Conservation (phyloP, 1,284 basidiomycete genomes). For the Pseudozyma flocculosa region DNA sequence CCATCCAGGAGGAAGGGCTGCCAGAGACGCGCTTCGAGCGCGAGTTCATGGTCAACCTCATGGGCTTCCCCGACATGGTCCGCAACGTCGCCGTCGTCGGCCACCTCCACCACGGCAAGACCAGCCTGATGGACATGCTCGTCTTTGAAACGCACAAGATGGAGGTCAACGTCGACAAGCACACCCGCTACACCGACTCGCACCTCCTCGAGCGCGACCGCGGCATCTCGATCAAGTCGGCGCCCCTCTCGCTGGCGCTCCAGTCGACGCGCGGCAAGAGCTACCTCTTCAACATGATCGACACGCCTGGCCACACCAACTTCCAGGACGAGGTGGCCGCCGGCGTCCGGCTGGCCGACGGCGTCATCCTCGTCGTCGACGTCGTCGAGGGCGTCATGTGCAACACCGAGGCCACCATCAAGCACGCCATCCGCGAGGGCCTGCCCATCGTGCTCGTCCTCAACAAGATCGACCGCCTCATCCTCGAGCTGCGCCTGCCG, state of each 20-base stretch:
- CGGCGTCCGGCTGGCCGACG: slow-evolving; percentile 84
- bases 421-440: slow-evolving; percentile 59
- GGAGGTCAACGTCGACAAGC: slow-evolving; percentile 59
- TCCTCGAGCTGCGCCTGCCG: slow-evolving; percentile 92
- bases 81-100: slow-evolving; percentile 66
- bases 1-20: slow-evolving; percentile 62
- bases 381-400: slow-evolving; percentile 56
- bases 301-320: slow-evolving; percentile 97
- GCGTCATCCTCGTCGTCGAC: slow-evolving; percentile 75
- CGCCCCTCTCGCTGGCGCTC: slow-evolving; percentile 90
- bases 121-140: slow-evolving; percentile 92
- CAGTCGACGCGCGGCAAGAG: slow-evolving; percentile 88
- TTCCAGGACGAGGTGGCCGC: slow-evolving; percentile 91
- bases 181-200: slow-evolving; percentile 88
- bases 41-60: slow-evolving; percentile 89
- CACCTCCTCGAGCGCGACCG: slow-evolving; percentile 84
- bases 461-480: slow-evolving; percentile 97
- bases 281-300: slow-evolving; percentile 87
- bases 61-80: slow-evolving; percentile 88
- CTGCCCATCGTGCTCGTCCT: slow-evolving; percentile 90
- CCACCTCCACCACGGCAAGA: slow-evolving; percentile 97
- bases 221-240: slow-evolving; percentile 92
- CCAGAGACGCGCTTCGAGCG: slow-evolving; percentile 47
- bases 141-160: slow-evolving; percentile 95
- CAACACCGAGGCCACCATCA: slow-evolving; percentile 46